phyloP scores from a whole-genome alignment of 2,329 filamentous ascomycete species.

The Nemania sp. region DNA sequence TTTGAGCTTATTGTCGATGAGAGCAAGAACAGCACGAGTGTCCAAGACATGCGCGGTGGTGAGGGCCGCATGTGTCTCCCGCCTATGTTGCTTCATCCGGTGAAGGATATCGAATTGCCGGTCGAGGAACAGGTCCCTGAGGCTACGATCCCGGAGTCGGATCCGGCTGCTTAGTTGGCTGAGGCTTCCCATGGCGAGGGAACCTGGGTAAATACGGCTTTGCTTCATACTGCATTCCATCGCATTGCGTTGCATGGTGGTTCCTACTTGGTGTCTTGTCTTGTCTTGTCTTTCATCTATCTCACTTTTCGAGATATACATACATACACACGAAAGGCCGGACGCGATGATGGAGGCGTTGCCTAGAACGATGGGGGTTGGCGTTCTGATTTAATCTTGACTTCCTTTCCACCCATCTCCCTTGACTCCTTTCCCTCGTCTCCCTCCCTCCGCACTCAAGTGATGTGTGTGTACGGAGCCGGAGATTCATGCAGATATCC shows the following conservation, averaged over 20 bases:
- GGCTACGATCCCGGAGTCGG: constrained; percentile 52
- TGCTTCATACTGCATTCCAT: too few relatives aligned
- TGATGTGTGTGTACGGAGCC: too few relatives aligned
- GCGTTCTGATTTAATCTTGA: too few relatives aligned
- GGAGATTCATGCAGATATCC: too few relatives aligned
- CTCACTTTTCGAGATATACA: constrained; percentile 11
- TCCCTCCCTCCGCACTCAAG: too few relatives aligned
- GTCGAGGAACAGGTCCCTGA: constrained; percentile 60
- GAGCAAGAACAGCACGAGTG: constrained; percentile 53
- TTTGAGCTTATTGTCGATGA: constrained; percentile 65
- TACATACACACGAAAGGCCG: too few relatives aligned
- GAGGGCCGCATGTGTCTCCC: constrained; percentile 90
- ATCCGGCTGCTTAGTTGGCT: constrained; percentile 48
- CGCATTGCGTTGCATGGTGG: constrained; percentile 12
- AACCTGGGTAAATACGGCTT: too few relatives aligned
- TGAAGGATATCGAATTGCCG: constrained; percentile 74
- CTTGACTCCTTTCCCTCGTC: too few relatives aligned
- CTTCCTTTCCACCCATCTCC: too few relatives aligned
- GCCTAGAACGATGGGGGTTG: too few relatives aligned
- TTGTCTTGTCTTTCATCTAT: too few relatives aligned
- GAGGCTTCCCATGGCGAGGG: too few relatives aligned
- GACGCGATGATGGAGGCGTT: constrained; percentile 22
- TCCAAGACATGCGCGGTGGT: constrained; percentile 62
- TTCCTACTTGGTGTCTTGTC: constrained; percentile 10
- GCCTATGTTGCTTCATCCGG: constrained; percentile 85